Base-by-base conservation (phyloP, 176 grass and related monocot species). In the Phoenix roebelenii region DNA sequence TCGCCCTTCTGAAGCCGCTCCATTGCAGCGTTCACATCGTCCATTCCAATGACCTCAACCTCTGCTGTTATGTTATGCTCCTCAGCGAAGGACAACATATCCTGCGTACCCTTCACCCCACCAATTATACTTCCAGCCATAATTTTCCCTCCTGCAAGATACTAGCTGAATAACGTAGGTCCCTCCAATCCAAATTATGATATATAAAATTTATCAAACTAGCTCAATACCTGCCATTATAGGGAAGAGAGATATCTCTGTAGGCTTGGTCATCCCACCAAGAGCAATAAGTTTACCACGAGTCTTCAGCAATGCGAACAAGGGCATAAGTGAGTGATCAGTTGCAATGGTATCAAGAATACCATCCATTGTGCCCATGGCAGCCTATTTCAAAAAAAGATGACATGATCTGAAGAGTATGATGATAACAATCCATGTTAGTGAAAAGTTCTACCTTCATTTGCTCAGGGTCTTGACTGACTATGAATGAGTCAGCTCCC, bases 401-500 rank as follows among this genome's bases (percentile, higher is more conserved):
- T 58, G 3, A 5, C 23, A 22, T 58, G 22, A 25, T 15, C 4
- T 22, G 23, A 16, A 58, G 19, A 25, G 56, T 15, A 17, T 7
- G 2, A 5, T 5, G 15, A 28, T 28, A 14, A 23, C 0, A 44
- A 44, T 12, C 35, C 9, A 12, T 44, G 35, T 39, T 39, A 39
- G 9, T 39, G 35, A 51, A 16, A 6, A 25, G 18, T 28, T 26
- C 4, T 48, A 79, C 76, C 76, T 72, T 65, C 76, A 79, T 72
- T 54, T 60, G 68, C 29, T 49, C 16, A 17, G 49, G 7, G 35
- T 60, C 28, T 25, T 12, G 52, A 24, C 61, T 72, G 44, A 72
- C 59, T 9, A 79, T 17, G 28, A 85, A 85, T 3, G 53, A 56
- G 49, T 85, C 77, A 28, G 77, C 83, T 50, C 68, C 83, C 1